Conservation (phyloP, 495 filamentous ascomycete genomes). For the Lasiosphaeria hispida region DNA sequence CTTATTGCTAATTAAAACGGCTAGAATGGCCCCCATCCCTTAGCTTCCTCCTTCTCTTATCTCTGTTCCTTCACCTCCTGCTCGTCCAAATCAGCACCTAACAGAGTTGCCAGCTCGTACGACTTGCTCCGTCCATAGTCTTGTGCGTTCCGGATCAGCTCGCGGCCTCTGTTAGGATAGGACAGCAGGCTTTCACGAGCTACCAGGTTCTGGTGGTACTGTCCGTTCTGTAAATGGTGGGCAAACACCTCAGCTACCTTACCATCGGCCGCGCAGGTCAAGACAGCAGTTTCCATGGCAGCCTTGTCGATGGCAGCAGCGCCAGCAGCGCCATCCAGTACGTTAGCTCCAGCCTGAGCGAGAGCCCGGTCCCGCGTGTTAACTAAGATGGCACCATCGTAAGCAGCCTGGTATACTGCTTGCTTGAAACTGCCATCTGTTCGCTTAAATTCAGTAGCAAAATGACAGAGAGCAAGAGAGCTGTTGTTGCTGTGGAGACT, state of each 20-base stretch:
- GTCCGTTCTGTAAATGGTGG: background rate
- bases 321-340: no score
- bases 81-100: background rate
- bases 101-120: slow-evolving; percentile 7
- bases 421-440: slow-evolving; percentile 4
- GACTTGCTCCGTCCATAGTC: slow-evolving; percentile 5
- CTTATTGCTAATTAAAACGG: no score
- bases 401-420: slow-evolving; percentile 3
- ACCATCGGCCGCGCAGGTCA: slow-evolving; percentile 9
- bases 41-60: no score
- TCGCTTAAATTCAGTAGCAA: slow-evolving; percentile 4
- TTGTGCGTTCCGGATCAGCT: no score
- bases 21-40: no score
- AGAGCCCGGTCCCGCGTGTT: slow-evolving; percentile 9
- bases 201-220: no score
- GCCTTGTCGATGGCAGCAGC: slow-evolving; percentile 6
- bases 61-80: no score
- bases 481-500: slow-evolving; percentile 8
- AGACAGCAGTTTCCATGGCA: slow-evolving; percentile 5
- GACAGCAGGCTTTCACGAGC: no score
- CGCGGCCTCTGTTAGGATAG: no score
- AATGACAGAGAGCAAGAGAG: slow-evolving; percentile 6
- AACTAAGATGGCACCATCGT: no score
- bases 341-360: background rate
- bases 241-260: background rate